Evolutionary conservation across 352 stramenopile genomes (phyloP), one percentile per base, ranked within the genome.

Genomic region (Globisporangium abappressorium): DNA sequence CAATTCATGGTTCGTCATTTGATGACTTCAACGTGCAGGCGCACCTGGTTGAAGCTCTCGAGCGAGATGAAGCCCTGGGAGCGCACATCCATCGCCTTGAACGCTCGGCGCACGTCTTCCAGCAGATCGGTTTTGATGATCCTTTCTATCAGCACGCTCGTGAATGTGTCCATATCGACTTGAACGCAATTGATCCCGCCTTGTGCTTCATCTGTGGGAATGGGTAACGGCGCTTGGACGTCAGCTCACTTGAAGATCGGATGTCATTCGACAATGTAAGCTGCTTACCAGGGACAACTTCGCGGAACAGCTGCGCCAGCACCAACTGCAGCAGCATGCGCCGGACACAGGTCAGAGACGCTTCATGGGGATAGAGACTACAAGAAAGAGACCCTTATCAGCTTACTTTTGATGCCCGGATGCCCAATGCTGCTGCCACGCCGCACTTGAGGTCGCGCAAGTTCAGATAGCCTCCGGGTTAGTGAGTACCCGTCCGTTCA

Each of bases 51-150:
- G 69, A 92, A 92, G 68, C 77, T 90, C 33, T 73, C 67, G 9
- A 82, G 70, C n/a, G 81, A 84, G 54, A 92, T 77, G 62, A 92
- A 92, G 1, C 84, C 84, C 64, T 90, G 68, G 0, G 79, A 75
- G 15, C 78, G 71, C 30, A 87, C 55, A 53, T 90, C 84, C 47
- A 92, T 64, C 24, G 84, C 82, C 71, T 92, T 92, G 67, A 92
- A 92, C 22, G 73, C 55, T 24, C 79, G 78, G 12, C 82, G 73
- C 7, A 89, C 70, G 59, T 84, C 71, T 34, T 90, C 84, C 4
- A 92, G 65, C 46, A 87, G 28, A 62, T 92, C 82, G 2, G 64
- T 75, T 20, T 75, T 85, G 26, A 54, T 69, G 41, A 89, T 51
- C 28, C 84, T 72, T 8, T 64, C 69, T 43, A 70, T 56, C 66